phyloP scores from a whole-genome alignment of 2,329 filamentous ascomycete genomes.

The Epichloe uncinata region DNA sequence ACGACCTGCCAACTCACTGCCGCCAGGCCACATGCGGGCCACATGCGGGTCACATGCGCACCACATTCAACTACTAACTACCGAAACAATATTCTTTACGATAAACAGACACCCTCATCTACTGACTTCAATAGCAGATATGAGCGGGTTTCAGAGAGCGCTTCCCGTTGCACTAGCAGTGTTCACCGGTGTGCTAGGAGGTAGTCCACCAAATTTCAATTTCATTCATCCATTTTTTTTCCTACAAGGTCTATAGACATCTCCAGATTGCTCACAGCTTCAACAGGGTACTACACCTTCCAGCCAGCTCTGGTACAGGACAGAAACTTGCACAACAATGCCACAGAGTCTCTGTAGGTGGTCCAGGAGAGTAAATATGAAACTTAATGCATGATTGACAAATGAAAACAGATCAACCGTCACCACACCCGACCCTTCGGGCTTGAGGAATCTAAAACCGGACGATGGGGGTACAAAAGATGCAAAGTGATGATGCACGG shows the following conservation, averaged over 20 bases:
- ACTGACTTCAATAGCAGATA: conserved; percentile 3
- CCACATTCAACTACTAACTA: not conserved
- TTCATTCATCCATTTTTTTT: not conserved
- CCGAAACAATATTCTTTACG: too few relatives aligned
- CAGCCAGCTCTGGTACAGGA: conserved; percentile 19
- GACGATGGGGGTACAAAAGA: not conserved
- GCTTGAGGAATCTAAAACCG: not conserved
- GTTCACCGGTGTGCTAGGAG: conserved; percentile 24
- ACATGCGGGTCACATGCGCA: not conserved
- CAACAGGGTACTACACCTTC: conserved; percentile 24
- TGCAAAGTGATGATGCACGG: not conserved
- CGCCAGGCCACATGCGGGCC: not conserved
- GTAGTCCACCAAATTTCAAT: conserved; percentile 8
- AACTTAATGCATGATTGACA: not conserved
- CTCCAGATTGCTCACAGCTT: not conserved
- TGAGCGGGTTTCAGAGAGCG: conserved; percentile 22
- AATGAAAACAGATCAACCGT: not conserved
- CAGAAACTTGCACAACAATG: conserved; percentile 7
- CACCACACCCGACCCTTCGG: not conserved
- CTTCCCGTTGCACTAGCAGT: conserved; percentile 22
- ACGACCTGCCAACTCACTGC: not conserved
- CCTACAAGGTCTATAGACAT: not conserved
- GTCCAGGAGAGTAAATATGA: not conserved
- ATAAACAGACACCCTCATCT: too few relatives aligned
- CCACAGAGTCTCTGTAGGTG: not conserved